Evolutionary conservation across 345 rosid genomes (phyloP), one percentile per base, ranked within the genome.

Genomic region (Murraya paniculata): DNA sequence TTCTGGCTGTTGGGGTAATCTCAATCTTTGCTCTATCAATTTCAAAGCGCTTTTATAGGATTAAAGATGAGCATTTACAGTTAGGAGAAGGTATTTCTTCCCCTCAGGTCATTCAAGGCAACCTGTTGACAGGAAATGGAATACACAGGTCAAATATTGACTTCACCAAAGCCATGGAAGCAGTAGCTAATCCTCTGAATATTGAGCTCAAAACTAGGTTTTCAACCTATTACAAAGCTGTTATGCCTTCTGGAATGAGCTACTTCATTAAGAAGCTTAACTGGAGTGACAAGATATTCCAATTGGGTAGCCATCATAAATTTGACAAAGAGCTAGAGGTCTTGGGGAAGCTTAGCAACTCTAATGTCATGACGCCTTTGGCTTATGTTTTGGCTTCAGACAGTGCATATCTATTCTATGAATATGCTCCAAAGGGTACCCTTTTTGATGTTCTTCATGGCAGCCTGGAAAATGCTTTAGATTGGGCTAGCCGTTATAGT

Each of bases 401-500:
- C 60, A 89, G 91, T 75, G 94, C 91, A 59, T 91, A 89, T 79
- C 92, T 95, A 45, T 83, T 93, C 85, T 95, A 92, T 21, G 93
- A 95, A 55, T 88, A 87, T 79, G 78, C 90, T 30, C 85, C 81
- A 38, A 88, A 80, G 81, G 90, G 90, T 4, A 88, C 92, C 38
- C 92, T 93, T 71, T 87, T 79, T 28, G 85, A 92, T 14, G 85
- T 77, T 83, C 91, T 95, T 74, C 95, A 95, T 69, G 83, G 86
- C 74, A 84, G 84, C 81, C 61, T 75, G 45, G 79, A 82, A 75
- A 78, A 77, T 38, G 82, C 83, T 74, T 67, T 93, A 77, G 98
- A 91, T 77, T 95, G 98, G 98, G 86, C 91, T 0, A 91, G 93
- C 84, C 91, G 98, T 81, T 92, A 89, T 85, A 93, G 91, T 77